These are phyloP conservation scores for Suhomyces sp. DNA, from an alignment of 805 yeast species.

Conservation along the genomic window DNA sequence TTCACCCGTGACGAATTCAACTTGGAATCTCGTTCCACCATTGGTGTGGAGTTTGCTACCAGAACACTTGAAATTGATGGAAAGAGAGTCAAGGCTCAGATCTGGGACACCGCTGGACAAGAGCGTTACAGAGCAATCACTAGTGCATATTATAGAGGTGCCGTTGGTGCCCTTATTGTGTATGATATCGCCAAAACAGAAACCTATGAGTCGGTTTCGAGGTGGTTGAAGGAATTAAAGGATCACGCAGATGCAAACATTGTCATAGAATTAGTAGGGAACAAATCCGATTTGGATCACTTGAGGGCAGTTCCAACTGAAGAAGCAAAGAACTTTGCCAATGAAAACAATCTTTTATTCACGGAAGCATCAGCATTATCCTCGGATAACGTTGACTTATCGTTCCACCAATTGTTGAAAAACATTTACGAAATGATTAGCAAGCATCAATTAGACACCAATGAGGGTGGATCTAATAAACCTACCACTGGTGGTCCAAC, in stretches of 20 bases:
- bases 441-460: slow-evolving; percentile 87
- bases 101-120: slow-evolving; percentile 99
- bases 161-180: slow-evolving; percentile 94
- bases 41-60: slow-evolving; percentile 98
- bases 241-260: slow-evolving; percentile 94
- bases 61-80: slow-evolving; percentile 88
- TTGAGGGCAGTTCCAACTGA: slow-evolving; percentile 96
- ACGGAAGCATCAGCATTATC: slow-evolving; percentile 96
- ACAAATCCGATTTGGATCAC: slow-evolving; percentile 87
- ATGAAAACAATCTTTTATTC: slow-evolving; percentile 86
- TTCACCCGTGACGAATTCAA: slow-evolving; percentile 96
- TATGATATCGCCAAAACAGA: slow-evolving; percentile 93
- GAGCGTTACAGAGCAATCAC: slow-evolving; percentile 98
- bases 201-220: slow-evolving; percentile 78
- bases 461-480: slow-evolving; percentile 56
- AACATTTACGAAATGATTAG: slow-evolving; percentile 93
- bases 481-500: slow-evolving; percentile 82
- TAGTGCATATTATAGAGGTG: slow-evolving; percentile 95
- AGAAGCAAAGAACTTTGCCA: slow-evolving; percentile 92
- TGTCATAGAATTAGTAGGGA: slow-evolving; percentile 90
- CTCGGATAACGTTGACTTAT: slow-evolving; percentile 90
- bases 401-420: slow-evolving; percentile 89
- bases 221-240: slow-evolving; percentile 88
- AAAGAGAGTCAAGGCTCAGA: slow-evolving; percentile 81
- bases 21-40: slow-evolving; percentile 89